These are phyloP conservation scores for Aspergillus nomiae DNA, from an alignment of 2,329 filamentous ascomycete species.

Conservation along the genomic window DNA sequence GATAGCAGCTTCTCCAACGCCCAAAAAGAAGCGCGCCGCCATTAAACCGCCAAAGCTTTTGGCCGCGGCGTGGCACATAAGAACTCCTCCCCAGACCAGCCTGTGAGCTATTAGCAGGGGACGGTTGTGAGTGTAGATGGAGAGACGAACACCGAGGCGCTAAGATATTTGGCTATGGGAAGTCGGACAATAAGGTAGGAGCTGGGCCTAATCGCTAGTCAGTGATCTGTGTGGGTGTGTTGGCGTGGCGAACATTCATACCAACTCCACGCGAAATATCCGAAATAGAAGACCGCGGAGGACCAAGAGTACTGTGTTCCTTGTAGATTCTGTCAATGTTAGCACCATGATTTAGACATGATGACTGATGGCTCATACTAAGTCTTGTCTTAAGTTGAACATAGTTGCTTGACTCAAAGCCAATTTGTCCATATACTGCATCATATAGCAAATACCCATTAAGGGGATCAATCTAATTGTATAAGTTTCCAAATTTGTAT, in stretches of 20 bases:
- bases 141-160: conserved; percentile 31
- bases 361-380: conserved; percentile 15
- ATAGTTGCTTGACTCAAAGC: conserved; percentile 33
- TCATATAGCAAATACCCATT: conserved; percentile 33
- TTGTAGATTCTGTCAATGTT: conserved; percentile 23
- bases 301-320: conserved; percentile 34
- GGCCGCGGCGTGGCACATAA: conserved; percentile 36
- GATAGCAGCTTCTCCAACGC: conserved; percentile 32
- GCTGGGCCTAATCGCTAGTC: conserved; percentile 26
- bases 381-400: conserved; percentile 27
- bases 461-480: conserved; percentile 26
- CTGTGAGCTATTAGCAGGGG: not conserved
- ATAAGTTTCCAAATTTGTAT: not conserved
- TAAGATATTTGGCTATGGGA: conserved; percentile 32
- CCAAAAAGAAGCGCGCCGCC: conserved; percentile 42
- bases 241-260: not conserved
- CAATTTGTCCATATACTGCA: conserved; percentile 34
- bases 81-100: conserved; percentile 34
- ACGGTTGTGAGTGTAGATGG: conserved; percentile 4
- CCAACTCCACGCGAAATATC: conserved; percentile 41
- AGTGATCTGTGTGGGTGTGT: not conserved
- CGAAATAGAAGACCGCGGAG: conserved; percentile 38
- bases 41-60: conserved; percentile 37
- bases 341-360: not conserved
- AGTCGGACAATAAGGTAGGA: conserved; percentile 40